These are phyloP conservation scores for Aspergillus leporis DNA, from an alignment of 495 filamentous ascomycete species.

Conservation along the genomic window DNA sequence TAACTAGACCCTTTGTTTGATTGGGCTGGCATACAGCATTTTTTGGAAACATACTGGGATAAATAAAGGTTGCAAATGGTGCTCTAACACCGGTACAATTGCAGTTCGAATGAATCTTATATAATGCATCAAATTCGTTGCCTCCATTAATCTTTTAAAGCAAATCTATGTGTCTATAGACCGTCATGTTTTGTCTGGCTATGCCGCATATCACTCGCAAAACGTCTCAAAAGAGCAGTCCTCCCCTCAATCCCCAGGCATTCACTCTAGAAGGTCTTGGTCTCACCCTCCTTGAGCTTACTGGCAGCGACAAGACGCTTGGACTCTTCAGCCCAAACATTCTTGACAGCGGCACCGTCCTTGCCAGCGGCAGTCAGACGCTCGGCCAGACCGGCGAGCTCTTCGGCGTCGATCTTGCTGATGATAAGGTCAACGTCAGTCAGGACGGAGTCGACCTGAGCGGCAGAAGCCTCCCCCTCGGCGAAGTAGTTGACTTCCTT, in stretches of 20 bases:
- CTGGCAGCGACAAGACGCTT: slow-evolving; percentile 72
- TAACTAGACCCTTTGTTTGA: no score
- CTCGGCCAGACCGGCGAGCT: slow-evolving; percentile 74
- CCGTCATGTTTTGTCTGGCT: slow-evolving; percentile 1
- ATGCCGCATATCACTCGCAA: background rate
- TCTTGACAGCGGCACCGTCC: slow-evolving; percentile 61
- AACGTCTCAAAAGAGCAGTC: slow-evolving; percentile 1
- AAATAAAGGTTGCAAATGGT: no score
- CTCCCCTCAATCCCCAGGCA: background rate
- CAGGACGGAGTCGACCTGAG: slow-evolving; percentile 78
- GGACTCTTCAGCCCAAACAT: slow-evolving; percentile 67
- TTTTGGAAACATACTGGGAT: no score
- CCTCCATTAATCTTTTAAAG: slow-evolving; percentile 12
- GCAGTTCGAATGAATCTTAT: background rate
- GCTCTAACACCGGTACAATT: no score
- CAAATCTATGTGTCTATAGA: slow-evolving; percentile 20
- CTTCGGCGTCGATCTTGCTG: slow-evolving; percentile 83
- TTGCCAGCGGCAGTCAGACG: slow-evolving; percentile 65
- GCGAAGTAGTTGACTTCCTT: slow-evolving; percentile 94
- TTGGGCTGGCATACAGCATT: no score
- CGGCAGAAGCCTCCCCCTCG: slow-evolving; percentile 63
- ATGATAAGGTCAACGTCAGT: slow-evolving; percentile 86
- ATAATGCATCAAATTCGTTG: slow-evolving; percentile 12
- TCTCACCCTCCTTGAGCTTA: slow-evolving; percentile 81
- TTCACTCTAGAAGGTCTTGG: slow-evolving; percentile 51